phyloP scores from a whole-genome alignment of 352 stramenopile species.

The Phytophthora europaea region DNA sequence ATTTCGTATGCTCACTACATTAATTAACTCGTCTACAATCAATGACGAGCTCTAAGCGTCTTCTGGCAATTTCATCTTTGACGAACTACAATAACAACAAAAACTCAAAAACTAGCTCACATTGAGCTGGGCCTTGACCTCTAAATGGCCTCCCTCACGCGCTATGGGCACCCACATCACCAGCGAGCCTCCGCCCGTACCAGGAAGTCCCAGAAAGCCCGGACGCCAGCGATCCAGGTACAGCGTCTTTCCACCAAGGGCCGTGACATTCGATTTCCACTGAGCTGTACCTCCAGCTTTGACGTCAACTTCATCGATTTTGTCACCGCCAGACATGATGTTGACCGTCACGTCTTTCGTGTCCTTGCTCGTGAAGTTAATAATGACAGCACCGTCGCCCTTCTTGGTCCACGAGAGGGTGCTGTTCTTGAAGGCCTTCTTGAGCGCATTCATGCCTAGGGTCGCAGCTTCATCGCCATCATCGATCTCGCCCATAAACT shows the following conservation, averaged over 20 bases:
- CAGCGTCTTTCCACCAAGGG: slow-evolving; percentile 67
- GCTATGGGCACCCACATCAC: slow-evolving; percentile 61
- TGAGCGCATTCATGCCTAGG: slow-evolving; percentile 46
- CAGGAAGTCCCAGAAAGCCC: slow-evolving; percentile 63
- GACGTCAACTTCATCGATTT: slow-evolving; percentile 50
- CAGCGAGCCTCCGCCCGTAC: slow-evolving; percentile 68
- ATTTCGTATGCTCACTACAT: slow-evolving; percentile 10
- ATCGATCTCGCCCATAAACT: slow-evolving; percentile 53
- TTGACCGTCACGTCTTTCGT: slow-evolving; percentile 55
- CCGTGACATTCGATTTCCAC: slow-evolving; percentile 50
- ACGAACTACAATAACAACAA: background rate
- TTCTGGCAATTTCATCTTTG: slow-evolving; percentile 9
- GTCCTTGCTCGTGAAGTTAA: slow-evolving; percentile 61
- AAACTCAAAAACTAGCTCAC: slow-evolving; percentile 39
- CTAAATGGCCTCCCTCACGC: slow-evolving; percentile 45
- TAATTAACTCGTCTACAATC: slow-evolving; percentile 18
- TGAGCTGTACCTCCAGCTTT: slow-evolving; percentile 35
- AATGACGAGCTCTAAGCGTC: slow-evolving; percentile 17
- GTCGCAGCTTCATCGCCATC: slow-evolving; percentile 46
- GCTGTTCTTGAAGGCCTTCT: slow-evolving; percentile 55
- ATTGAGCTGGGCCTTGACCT: slow-evolving; percentile 60
- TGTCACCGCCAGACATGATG: slow-evolving; percentile 53
- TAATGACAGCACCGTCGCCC: slow-evolving; percentile 42
- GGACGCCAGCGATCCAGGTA: slow-evolving; percentile 75
- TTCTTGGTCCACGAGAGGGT: slow-evolving; percentile 49